Evolutionary conservation across 139 green algal species (phyloP).

Genomic region (Pleodorina starrii): DNA sequence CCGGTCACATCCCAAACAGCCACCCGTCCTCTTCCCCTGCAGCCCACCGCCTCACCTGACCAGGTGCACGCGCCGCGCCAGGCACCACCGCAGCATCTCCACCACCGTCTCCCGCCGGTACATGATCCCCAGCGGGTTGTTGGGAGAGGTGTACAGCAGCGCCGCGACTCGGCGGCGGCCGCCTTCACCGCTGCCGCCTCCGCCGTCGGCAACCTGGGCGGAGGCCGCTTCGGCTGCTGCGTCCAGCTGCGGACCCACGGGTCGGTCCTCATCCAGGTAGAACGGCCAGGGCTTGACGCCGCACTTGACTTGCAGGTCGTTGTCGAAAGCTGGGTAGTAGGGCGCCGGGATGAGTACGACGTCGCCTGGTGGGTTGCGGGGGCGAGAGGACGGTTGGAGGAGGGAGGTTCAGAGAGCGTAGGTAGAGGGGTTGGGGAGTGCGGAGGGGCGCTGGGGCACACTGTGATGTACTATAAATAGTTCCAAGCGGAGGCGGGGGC

Average conservation of each 20-base stretch:
- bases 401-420: no score
- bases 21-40: no score
- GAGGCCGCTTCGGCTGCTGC: constrained; percentile 41
- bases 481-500: no score
- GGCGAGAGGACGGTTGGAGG: no score
- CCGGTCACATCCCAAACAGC: no score
- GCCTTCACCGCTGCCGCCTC: background rate
- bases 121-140: constrained; percentile 82
- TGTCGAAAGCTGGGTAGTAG: constrained; percentile 90
- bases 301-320: constrained; percentile 75
- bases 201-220: background rate
- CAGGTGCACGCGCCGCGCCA: constrained; percentile 70
- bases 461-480: no score
- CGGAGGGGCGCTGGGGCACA: no score
- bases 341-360: constrained; percentile 81
- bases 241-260: constrained; percentile 48
- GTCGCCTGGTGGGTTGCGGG: constrained; percentile 53
- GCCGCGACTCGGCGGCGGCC: constrained; percentile 57
- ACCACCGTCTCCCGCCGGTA: constrained; percentile 60
- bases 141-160: constrained; percentile 80
- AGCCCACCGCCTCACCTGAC: constrained; percentile 66
- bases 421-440: no score
- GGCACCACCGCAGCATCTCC: constrained; percentile 75
- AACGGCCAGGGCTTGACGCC: constrained; percentile 66
- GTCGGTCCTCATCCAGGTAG: constrained; percentile 54